Evolutionary conservation across 2,329 filamentous ascomycete species (phyloP).

Genomic region (Alternaria alternata): DNA sequence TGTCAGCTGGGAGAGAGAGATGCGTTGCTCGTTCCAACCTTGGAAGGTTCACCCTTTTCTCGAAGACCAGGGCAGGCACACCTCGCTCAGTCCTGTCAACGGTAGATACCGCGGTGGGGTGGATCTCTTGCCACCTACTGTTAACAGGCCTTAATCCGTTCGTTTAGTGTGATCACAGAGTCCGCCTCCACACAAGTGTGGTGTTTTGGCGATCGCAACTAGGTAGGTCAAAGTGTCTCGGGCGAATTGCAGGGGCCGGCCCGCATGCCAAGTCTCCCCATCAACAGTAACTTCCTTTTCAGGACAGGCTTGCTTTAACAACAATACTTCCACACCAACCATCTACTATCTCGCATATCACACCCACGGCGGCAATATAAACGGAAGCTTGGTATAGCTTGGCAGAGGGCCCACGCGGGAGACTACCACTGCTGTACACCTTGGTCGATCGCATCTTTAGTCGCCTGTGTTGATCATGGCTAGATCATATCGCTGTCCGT

Average conservation of each 20-base stretch:
- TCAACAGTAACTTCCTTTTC: conserved; percentile 1
- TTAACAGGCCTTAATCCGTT: not conserved
- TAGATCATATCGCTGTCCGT: not conserved
- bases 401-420: not conserved
- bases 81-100: not conserved
- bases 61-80: not conserved
- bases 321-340: conserved; percentile 1
- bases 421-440: not conserved
- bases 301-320: not conserved
- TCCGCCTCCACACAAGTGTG: not conserved
- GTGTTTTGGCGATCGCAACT: conserved; percentile 1
- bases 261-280: conserved; percentile 1
- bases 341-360: not conserved
- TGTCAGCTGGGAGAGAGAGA: not conserved
- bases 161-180: not conserved
- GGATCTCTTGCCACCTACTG: not conserved
- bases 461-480: not conserved
- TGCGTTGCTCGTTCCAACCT: not conserved
- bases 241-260: not conserved
- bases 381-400: not conserved
- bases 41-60: not conserved
- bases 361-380: not conserved
- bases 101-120: not conserved
- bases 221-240: not conserved
- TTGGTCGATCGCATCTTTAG: not conserved